Evolutionary conservation across 2,329 filamentous ascomycete species (phyloP), one percentile per base, ranked within the genome.

Genomic region (Apiospora aurea): DNA sequence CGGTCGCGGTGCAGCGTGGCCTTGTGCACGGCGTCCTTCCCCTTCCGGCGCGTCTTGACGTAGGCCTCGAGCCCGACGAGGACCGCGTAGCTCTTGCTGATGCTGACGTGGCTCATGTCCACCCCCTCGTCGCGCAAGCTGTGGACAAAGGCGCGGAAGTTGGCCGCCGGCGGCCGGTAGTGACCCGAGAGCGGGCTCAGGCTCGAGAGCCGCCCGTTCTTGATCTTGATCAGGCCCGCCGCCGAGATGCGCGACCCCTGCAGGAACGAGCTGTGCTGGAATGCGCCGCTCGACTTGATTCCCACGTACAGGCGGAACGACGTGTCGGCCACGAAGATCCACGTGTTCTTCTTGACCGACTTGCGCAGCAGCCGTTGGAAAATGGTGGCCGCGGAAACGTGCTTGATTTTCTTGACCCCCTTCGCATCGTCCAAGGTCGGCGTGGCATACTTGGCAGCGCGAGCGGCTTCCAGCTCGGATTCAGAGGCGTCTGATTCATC

Each of bases 261-360:
- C 1, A 97, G 86, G 78, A 98, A 97, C 0, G 94, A 96, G 16
- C 92, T 95, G 81, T 97, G 95, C 78, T 97, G 95, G 78, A 98
- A 98, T 5, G 93, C 91, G 14, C 95, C 95, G 4, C 91, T 92
- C 80, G 93, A 90, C 79, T 98, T 97, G 84, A 97, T 96, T 67
- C 95, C 95, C 46, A 97, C 90, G 80, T 97, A 97, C 0, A 97
- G 85, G 0, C 93, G 90, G 80, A 95, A 96, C 0, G 89, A 92
- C 0, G 94, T 96, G 81, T 97, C 95, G 34, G 93, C 92, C 10
- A 95, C 95, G 77, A 97, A 98, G 75, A 97, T 97, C 95, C 95
- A 97, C 5, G 93, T 96, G 78, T 96, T 95, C 74, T 94, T 94
- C 81, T 91, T 93, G 51, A 95, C 93, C 0, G 93, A 91, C 75